Percentiles rank a stretch among this genome's conserved stretches.
Evolutionary conservation across 148 eudicot species (phyloP).

Genomic region (Chenopodium quinoa): DNA sequence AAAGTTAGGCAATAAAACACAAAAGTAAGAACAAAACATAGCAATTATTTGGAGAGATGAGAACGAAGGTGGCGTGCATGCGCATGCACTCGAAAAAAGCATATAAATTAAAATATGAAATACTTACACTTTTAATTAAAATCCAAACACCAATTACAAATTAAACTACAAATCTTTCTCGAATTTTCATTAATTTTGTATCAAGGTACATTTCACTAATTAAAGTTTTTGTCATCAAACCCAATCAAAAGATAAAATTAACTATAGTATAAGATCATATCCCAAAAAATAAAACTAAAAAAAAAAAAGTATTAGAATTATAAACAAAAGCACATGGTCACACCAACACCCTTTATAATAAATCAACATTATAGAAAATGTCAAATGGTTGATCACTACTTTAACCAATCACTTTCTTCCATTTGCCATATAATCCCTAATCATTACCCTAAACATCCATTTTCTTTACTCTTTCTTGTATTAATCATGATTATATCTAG

Average conservation of each 20-base stretch:
- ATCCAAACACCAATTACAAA: conserved; percentile 7
- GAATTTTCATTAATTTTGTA: background rate
- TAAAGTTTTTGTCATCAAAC: conserved; percentile 8
- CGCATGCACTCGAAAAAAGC: conserved; percentile 27
- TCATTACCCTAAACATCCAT: conserved; percentile 21
- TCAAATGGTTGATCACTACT: conserved; percentile 22
- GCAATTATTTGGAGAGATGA: conserved; percentile 19
- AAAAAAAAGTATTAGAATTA: background rate
- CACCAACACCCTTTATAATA: conserved; percentile 10
- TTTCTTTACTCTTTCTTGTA: background rate
- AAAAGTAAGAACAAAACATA: background rate
- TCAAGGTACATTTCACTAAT: background rate
- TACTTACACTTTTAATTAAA: background rate
- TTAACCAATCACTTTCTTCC: conserved; percentile 26
- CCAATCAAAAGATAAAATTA: background rate
- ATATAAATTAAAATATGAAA: background rate
- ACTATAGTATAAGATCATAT: background rate
- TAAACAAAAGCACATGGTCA: conserved; percentile 26
- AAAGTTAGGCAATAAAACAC: conserved; percentile 14
- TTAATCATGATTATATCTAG: conserved; percentile 1
- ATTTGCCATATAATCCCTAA: conserved; percentile 22
- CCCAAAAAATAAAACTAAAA: no score
- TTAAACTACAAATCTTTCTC: background rate
- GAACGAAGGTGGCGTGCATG: conserved; percentile 24
- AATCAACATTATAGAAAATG: conserved; percentile 4